Evolutionary conservation across 2,329 filamentous ascomycete genomes (phyloP), one percentile per base, ranked within the genome.

Genomic region (Acrocalymma vagum): DNA sequence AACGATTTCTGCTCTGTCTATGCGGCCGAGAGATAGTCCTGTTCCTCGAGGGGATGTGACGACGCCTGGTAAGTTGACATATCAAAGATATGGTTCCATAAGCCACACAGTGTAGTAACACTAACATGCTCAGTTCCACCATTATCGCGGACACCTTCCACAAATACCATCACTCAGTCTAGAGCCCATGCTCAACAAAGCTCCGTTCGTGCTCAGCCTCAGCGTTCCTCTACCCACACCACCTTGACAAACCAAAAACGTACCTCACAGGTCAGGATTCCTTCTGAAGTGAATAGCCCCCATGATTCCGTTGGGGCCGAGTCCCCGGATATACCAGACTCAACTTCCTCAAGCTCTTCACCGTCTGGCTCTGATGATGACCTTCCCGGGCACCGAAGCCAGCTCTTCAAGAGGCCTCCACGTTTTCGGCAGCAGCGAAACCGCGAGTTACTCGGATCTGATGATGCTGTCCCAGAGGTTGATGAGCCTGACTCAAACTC

Each of bases 21-120:
- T 79, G n/a, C 78, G 81, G n/a, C 59, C 56, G 18, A 79, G 75
- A 52, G 83, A 86, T 41, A 78, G 78, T n/a, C 78, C 80, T 3
- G 62, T 78, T 34, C 70, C 76, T 8, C 73, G 75, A 26, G 76
- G 70, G 42, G 82, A 83, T 15, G 65, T 58, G 5, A 75, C 69
- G 29, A 62, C 20, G 6, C 63, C 77, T 6, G 73, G 71, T 22
- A 77, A 28, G 41, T 32, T n/a, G n/a, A n/a, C n/a, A n/a, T n/a
- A n/a, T n/a, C n/a, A n/a, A n/a, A n/a, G n/a, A n/a, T n/a, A n/a
- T n/a, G n/a, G n/a, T n/a, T 13, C 14, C 14, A 20, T 18, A 9
- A 29, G 14, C 25, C 14, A 17, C 20, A 35, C n/a, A 20, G 10
- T 25, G 8, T 2, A 10, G 8, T 14, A 24, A 14, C 22, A 23